Base-by-base conservation (phyloP, 305 asterid species). In the Rubia peregrina region DNA sequence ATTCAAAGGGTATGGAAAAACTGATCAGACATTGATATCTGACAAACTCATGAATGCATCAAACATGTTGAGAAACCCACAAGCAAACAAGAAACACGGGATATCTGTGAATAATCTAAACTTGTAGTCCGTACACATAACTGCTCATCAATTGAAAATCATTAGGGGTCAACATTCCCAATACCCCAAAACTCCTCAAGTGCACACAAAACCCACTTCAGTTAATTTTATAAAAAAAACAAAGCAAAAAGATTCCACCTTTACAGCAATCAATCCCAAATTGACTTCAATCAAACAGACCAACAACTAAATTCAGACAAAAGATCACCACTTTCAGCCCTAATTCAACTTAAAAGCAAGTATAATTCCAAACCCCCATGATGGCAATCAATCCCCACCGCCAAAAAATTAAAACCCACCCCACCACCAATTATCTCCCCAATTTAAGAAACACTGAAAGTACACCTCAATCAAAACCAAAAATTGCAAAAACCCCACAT, bases 281-380 rank as follows among this genome's bases (percentile, higher is more conserved):
- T 63, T 51, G 49, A 74, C 79, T 70, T 38, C 26, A 41, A 65
- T 61, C 14, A 63, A 71, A 75, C 43, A 63, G 16, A 73, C 42
- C 78, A 78, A 72, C 75, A 69, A 46, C 74, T 71, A 74, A 70
- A 77, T 69, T 49, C 57, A 69, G 72, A 22, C 59, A 62, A 80
- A 85, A 79, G 78, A 79, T 83, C 80, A 71, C 40, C 80, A 49
- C 83, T 81, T 79, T 77, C 75, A 61, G 26, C 63, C 78, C 40
- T 11, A 67, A 68, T 14, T 46, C 8, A 41, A 42, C 61, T 41
- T 7, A 24, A 64, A 51, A 6, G 19, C 72, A 42, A 64, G 67
- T 5, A 73, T 59, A 73, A 13, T 41, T 69, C 71, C 60, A 59
- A 53, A 26, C 24, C 56, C 71, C 46, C 30, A 30, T 49, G 9